phyloP scores from a whole-genome alignment of 2,329 filamentous ascomycete species.

The Cadophora malorum region DNA sequence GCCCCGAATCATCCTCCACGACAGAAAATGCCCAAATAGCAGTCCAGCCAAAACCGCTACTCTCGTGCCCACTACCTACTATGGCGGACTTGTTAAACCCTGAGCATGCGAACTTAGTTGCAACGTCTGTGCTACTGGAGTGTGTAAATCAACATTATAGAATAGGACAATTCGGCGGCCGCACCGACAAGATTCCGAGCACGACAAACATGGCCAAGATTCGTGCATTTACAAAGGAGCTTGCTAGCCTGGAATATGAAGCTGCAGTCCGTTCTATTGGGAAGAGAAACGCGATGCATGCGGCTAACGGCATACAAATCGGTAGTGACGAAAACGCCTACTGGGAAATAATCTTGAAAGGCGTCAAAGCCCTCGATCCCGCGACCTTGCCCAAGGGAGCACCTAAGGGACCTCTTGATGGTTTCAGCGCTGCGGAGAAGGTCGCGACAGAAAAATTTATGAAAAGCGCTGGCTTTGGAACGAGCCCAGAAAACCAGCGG shows the following conservation, averaged over 20 bases:
- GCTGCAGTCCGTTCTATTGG: neutral
- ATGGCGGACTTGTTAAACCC: constrained; percentile 10
- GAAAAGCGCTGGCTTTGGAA: constrained; percentile 12
- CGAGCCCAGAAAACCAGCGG: constrained; percentile 8
- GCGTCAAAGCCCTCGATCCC: neutral
- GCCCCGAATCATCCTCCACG: constrained; percentile 11
- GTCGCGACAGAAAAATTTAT: constrained; percentile 13
- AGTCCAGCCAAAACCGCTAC: constrained; percentile 3
- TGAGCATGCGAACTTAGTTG: neutral
- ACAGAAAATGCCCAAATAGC: constrained; percentile 2
- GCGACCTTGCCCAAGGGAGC: neutral
- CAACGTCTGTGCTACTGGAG: constrained; percentile 8
- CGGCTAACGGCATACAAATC: constrained; percentile 4
- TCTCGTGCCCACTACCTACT: constrained; percentile 12
- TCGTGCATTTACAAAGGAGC: constrained; percentile 6
- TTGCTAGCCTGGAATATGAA: constrained; percentile 8
- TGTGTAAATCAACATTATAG: constrained; percentile 7
- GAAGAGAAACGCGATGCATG: constrained; percentile 10
- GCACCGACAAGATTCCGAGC: neutral
- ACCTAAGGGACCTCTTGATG: constrained; percentile 14
- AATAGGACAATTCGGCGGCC: neutral
- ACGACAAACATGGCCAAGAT: neutral
- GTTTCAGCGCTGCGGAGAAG: constrained; percentile 12
- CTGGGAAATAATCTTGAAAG: neutral
- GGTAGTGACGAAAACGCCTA: constrained; percentile 2